phyloP scores from a whole-genome alignment of 192 early-diverging fungal genomes.

The Coemansia sp. region DNA sequence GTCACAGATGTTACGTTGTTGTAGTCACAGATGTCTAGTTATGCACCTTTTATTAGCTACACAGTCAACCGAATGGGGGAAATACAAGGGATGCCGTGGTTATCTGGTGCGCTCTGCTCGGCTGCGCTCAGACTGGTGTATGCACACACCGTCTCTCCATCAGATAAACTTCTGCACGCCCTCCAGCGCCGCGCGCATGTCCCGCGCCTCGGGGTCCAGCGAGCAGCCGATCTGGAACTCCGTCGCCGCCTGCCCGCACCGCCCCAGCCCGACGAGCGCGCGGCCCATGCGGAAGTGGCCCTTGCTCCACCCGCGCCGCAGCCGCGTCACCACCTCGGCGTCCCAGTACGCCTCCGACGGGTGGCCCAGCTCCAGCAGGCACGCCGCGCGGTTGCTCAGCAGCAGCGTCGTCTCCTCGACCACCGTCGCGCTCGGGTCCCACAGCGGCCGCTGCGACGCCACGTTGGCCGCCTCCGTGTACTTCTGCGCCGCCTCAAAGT shows the following conservation, averaged over 20 bases:
- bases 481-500: slow-evolving; percentile 73
- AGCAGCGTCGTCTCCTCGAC: slow-evolving; percentile 64
- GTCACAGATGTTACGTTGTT: no score
- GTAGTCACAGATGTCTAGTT: no score
- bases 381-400: slow-evolving; percentile 64
- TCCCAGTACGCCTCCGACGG: slow-evolving; percentile 68
- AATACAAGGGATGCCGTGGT: no score
- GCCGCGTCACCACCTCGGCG: slow-evolving; percentile 61
- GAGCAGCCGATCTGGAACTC: slow-evolving; percentile 77
- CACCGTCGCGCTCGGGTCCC: slow-evolving; percentile 65
- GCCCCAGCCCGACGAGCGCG: slow-evolving; percentile 77
- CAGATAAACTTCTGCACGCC: slow-evolving; percentile 52
- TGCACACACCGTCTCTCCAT: no score
- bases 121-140: no score
- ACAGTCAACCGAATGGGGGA: no score
- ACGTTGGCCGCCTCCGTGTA: slow-evolving; percentile 88
- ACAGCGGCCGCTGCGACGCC: slow-evolving; percentile 66
- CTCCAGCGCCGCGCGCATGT: slow-evolving; percentile 73
- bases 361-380: slow-evolving; percentile 60
- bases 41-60: no score
- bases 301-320: slow-evolving; percentile 71
- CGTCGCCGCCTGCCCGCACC: slow-evolving; percentile 73
- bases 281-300: slow-evolving; percentile 77
- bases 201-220: slow-evolving; percentile 68
- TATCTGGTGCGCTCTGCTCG: no score